Conservation (phyloP, 1,139 yeast species). For the Candida glucosophila region DNA sequence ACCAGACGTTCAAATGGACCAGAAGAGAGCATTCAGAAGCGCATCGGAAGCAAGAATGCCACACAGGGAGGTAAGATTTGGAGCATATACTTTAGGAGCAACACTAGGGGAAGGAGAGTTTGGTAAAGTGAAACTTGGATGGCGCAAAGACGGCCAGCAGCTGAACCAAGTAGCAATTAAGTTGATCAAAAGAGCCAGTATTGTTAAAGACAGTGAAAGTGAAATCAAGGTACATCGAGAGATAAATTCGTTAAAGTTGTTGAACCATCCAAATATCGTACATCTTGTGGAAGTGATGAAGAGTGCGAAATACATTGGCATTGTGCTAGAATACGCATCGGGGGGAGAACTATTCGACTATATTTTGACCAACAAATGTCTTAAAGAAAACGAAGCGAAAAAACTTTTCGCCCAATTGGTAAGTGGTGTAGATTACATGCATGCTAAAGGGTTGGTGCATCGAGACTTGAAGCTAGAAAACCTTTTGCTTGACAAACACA, state of each 20-base stretch:
- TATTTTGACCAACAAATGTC: constrained; percentile 75
- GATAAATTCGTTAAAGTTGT: constrained; percentile 76
- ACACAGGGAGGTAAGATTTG: constrained; percentile 64
- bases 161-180: constrained; percentile 92
- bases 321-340: constrained; percentile 90
- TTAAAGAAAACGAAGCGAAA: constrained; percentile 82
- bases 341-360: constrained; percentile 97
- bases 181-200: constrained; percentile 76
- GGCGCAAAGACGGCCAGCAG: constrained; percentile 74
- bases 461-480: constrained; percentile 72
- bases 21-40: constrained; percentile 2
- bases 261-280: constrained; percentile 91
- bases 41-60: constrained; percentile 13
- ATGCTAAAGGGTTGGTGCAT: constrained; percentile 74
- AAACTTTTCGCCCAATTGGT: constrained; percentile 86
- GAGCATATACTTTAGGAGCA: constrained; percentile 81
- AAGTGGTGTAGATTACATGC: constrained; percentile 89
- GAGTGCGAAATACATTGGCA: constrained; percentile 91
- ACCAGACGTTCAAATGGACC: constrained; percentile 1
- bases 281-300: constrained; percentile 87
- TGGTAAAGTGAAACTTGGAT: constrained; percentile 95
- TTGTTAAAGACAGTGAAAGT: constrained; percentile 74
- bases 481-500: constrained; percentile 67
- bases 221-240: constrained; percentile 89
- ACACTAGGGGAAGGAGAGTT: constrained; percentile 98